A percentile compares a stretch with the other conserved stretches of the same genome.
Evolutionary conservation across 106 monocot genomes (phyloP).

Genomic region (Phalaenopsis equestris): DNA sequence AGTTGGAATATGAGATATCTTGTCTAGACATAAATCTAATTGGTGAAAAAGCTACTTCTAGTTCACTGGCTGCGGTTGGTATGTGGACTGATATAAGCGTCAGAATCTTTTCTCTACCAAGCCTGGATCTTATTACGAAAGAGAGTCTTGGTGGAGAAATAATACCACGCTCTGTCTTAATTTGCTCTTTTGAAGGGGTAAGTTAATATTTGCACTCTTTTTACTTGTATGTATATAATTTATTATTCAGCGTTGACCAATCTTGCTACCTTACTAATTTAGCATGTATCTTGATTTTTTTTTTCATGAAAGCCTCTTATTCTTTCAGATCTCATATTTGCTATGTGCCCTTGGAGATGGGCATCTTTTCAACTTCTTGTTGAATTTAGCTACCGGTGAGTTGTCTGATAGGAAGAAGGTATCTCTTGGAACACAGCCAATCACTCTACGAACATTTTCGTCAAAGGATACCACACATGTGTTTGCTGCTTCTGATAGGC

Average conservation of each 20-base stretch:
- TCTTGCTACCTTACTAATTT: background rate
- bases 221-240: background rate
- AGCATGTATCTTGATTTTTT: background rate
- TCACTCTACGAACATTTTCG: slow-evolving; percentile 89
- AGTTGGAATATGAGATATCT: slow-evolving; percentile 88
- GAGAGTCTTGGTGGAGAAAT: slow-evolving; percentile 92
- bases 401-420: slow-evolving; percentile 89
- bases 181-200: slow-evolving; percentile 95
- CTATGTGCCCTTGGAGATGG: slow-evolving; percentile 99
- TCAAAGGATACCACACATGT: slow-evolving; percentile 91
- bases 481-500: slow-evolving; percentile 97
- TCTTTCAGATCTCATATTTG: slow-evolving; percentile 68
- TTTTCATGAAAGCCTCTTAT: background rate
- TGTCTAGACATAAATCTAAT: slow-evolving; percentile 97
- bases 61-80: slow-evolving; percentile 76
- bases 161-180: slow-evolving; percentile 91
- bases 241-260: background rate
- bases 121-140: slow-evolving; percentile 59
- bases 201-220: slow-evolving; percentile 8
- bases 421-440: slow-evolving; percentile 92
- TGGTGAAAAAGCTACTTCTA: slow-evolving; percentile 54
- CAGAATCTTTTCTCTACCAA: slow-evolving; percentile 78
- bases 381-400: slow-evolving; percentile 54
- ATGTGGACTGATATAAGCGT: slow-evolving; percentile 99
- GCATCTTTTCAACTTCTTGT: slow-evolving; percentile 76